Conservation (phyloP, 768 basidiomycete species). For the Leucosporidium yakuticum region DNA sequence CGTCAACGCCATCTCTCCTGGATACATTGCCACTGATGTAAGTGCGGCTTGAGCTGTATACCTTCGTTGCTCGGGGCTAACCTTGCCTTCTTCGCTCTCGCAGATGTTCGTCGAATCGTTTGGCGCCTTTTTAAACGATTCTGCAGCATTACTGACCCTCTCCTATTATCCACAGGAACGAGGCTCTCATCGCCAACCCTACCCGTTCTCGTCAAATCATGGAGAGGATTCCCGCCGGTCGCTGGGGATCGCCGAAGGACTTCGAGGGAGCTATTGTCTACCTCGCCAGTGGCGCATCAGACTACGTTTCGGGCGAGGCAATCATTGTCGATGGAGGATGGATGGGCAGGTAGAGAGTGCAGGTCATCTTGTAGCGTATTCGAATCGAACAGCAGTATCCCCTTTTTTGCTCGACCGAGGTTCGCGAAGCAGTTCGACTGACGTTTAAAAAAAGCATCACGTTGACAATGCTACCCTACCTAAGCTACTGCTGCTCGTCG, state of each 20-base stretch:
- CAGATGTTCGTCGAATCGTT: slow-evolving; percentile 38
- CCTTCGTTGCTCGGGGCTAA: background rate
- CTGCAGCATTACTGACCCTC: too few relatives aligned
- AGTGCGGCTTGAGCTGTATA: background rate
- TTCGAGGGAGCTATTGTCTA: slow-evolving; percentile 69
- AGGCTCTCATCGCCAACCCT: slow-evolving; percentile 60
- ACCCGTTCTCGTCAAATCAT: slow-evolving; percentile 62
- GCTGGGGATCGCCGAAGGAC: slow-evolving; percentile 67
- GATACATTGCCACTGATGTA: slow-evolving; percentile 1
- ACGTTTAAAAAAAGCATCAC: too few relatives aligned
- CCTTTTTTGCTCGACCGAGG: too few relatives aligned
- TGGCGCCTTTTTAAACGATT: too few relatives aligned
- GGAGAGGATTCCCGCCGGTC: slow-evolving; percentile 58
- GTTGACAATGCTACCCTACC: too few relatives aligned
- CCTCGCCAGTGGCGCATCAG: slow-evolving; percentile 61
- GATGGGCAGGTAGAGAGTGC: slow-evolving; percentile 18
- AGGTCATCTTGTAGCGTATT: background rate
- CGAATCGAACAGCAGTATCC: background rate
- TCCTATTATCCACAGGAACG: slow-evolving; percentile 62
- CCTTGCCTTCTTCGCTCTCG: slow-evolving; percentile 6
- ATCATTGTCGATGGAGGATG: slow-evolving; percentile 67
- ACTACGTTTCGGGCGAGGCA: slow-evolving; percentile 67
- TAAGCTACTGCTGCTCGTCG: too few relatives aligned
- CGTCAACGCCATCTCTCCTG: slow-evolving; percentile 73
- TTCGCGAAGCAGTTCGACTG: too few relatives aligned